Evolutionary conservation across 352 stramenopile species (phyloP).

Genomic region (Globisporangium rhizosaccharum): DNA sequence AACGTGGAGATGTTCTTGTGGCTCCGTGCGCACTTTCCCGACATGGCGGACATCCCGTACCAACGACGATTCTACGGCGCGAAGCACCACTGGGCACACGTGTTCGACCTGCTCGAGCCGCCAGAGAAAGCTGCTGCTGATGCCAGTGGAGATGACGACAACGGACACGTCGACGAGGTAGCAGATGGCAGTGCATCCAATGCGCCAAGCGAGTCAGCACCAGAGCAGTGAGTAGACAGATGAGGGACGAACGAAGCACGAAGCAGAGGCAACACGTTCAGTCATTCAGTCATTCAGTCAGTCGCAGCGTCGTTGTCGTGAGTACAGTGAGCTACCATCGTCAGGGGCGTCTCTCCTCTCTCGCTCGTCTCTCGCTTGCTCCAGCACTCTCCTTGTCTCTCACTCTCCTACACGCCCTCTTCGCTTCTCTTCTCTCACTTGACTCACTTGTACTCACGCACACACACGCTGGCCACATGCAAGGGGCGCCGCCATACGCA

Average conservation of each 20-base stretch:
- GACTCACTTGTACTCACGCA: constrained; percentile 3
- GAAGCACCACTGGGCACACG: neutral
- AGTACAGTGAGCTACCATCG: neutral
- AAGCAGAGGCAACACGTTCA: no score
- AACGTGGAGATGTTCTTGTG: constrained; percentile 5
- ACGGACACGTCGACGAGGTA: no score
- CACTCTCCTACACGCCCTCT: neutral
- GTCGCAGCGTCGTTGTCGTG: neutral
- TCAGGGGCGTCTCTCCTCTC: neutral
- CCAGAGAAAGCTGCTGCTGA: no score
- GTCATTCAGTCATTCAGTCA: neutral
- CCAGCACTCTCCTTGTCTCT: neutral
- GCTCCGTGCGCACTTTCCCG: neutral
- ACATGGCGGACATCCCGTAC: neutral
- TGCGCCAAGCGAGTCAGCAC: no score
- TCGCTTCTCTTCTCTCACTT: no score
- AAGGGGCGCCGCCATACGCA: neutral
- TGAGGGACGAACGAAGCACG: no score
- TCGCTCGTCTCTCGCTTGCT: neutral
- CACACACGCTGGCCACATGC: constrained; percentile 3
- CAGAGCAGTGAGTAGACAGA: no score
- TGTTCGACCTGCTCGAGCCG: neutral
- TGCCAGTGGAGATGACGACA: no score
- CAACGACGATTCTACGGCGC: neutral
- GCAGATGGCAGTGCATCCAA: no score